A percentile compares a stretch with the other conserved stretches of the same genome.
These are phyloP conservation scores for Fusarium sp. DNA, from an alignment of 2,329 filamentous ascomycete species.

Conservation along the genomic window DNA sequence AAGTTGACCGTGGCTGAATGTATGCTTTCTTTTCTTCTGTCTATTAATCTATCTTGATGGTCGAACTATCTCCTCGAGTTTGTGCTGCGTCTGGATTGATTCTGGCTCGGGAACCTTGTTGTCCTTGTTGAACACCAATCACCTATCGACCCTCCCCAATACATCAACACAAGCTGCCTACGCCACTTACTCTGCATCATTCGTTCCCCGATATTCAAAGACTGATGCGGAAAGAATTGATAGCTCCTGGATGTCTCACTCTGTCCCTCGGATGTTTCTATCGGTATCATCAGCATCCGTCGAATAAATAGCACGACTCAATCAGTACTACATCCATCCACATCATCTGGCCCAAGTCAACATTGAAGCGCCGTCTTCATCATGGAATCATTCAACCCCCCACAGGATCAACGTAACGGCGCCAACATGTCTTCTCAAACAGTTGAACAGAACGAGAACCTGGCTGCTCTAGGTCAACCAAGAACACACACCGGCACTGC, in stretches of 20 bases:
- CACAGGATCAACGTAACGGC: constrained; percentile 10
- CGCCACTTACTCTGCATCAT: background rate
- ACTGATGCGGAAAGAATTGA: constrained; percentile 14
- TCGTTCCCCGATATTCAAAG: background rate
- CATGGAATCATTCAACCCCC: constrained; percentile 31
- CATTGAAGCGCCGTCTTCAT: background rate
- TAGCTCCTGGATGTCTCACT: background rate
- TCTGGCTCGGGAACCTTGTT: constrained; percentile 3
- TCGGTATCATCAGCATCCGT: background rate
- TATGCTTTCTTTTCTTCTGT: constrained; percentile 26
- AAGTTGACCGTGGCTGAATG: constrained; percentile 12
- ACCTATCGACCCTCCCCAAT: background rate
- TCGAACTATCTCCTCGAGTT: background rate
- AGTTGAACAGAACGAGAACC: constrained; percentile 23
- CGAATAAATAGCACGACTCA: constrained; percentile 10
- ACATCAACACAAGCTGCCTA: background rate
- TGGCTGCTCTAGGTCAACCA: constrained; percentile 18
- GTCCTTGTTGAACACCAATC: background rate
- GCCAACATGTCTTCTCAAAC: constrained; percentile 14
- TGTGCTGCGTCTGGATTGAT: background rate
- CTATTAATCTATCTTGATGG: background rate
- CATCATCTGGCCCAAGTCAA: background rate
- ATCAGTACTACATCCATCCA: background rate
- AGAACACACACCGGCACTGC: constrained; percentile 19
- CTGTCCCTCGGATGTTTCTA: background rate